A percentile compares a stretch with the other conserved stretches of the same genome.
Conservation (phyloP, 2,329 filamentous ascomycete genomes). For the Pseudogymnoascus sp. region DNA sequence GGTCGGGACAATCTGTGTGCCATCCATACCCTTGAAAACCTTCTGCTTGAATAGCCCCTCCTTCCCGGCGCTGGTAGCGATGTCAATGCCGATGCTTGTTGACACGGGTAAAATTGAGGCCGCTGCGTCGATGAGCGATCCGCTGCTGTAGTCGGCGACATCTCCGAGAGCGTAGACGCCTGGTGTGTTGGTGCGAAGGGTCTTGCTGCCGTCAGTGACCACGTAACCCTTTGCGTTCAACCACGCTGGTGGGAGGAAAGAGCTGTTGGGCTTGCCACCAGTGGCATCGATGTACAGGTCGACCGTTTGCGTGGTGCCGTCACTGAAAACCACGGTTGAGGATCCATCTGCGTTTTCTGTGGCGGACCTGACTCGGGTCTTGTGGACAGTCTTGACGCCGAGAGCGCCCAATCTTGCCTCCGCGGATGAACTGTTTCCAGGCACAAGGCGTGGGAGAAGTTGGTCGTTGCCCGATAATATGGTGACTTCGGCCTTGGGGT, state of each 20-base stretch:
- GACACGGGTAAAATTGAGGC: constrained; percentile 32
- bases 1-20: constrained; percentile 32
- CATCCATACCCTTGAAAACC: constrained; percentile 26
- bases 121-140: constrained; percentile 34
- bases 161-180: constrained; percentile 42
- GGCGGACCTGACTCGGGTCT: constrained; percentile 31
- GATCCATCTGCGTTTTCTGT: constrained; percentile 23
- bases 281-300: constrained; percentile 41
- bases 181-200: constrained; percentile 37
- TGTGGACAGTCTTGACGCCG: constrained; percentile 39
- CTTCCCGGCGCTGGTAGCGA: constrained; percentile 20
- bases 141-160: constrained; percentile 34
- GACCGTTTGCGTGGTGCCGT: constrained; percentile 33
- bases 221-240: constrained; percentile 40
- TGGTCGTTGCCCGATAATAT: constrained; percentile 13
- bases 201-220: constrained; percentile 33
- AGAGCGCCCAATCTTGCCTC: constrained; percentile 40
- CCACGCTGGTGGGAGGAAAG: constrained; percentile 38
- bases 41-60: constrained; percentile 17
- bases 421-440: constrained; percentile 13
- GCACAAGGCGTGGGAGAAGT: constrained; percentile 11
- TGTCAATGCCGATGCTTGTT: constrained; percentile 39
- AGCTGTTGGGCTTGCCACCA: constrained; percentile 34
- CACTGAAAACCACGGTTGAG: constrained; percentile 32
- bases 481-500: constrained; percentile 15